Conservation (phyloP, 1,139 yeast species). For the Scheffersomyces lignicola region DNA sequence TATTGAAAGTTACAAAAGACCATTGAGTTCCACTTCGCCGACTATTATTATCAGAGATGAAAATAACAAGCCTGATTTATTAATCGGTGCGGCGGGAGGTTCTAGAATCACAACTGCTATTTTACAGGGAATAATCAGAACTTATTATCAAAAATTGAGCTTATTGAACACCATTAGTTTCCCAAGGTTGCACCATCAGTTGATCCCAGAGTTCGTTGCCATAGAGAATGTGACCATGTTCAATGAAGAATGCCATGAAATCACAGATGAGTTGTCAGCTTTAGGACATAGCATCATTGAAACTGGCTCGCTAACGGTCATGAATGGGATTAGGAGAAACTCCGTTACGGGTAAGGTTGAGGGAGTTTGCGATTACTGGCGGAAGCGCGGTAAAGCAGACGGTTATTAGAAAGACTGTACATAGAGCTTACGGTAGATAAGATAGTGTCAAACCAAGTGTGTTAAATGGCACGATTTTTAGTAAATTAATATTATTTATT, state of each 20-base stretch:
- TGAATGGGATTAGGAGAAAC: conserved; percentile 39
- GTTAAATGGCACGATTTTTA: no score
- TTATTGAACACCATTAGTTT: conserved; percentile 69
- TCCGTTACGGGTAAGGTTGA: conserved; percentile 17
- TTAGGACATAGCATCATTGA: conserved; percentile 32
- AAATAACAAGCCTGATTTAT: conserved; percentile 54
- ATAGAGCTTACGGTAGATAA: no score
- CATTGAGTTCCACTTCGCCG: conserved; percentile 83
- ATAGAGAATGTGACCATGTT: conserved; percentile 52
- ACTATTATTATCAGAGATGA: conserved; percentile 58
- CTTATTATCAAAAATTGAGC: conserved; percentile 55
- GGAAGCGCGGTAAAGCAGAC: conserved; percentile 43
- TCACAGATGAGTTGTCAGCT: conserved; percentile 15
- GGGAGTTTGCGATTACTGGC: conserved; percentile 49
- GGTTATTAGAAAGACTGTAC: conserved; percentile 35
- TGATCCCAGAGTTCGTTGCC: conserved; percentile 68
- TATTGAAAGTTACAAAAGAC: conserved; percentile 74
- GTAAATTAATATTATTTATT: no score
- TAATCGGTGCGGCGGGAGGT: conserved; percentile 95
- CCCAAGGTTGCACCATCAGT: conserved; percentile 88
- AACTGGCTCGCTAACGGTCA: conserved; percentile 41
- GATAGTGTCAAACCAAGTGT: no score
- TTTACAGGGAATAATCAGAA: conserved; percentile 73
- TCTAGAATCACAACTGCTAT: conserved; percentile 84
- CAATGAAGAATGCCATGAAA: conserved; percentile 22